Evolutionary conservation across 306 rosid genomes (phyloP), one percentile per base, ranked within the genome.

Genomic region (Herpetospermum pedunculosum): DNA sequence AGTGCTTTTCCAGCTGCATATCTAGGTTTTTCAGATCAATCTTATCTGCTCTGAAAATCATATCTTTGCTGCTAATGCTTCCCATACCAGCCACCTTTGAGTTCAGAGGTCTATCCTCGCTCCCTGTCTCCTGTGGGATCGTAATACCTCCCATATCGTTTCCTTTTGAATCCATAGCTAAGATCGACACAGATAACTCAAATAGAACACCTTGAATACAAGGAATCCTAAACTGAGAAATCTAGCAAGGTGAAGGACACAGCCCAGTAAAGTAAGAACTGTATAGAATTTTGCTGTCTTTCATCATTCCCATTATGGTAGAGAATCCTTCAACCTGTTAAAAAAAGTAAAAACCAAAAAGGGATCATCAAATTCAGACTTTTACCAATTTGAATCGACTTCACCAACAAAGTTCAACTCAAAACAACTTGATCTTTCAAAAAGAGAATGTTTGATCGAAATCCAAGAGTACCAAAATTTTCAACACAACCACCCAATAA

Each of bases 1-100:
- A 77, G 81, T 94, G 98, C 87, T 84, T 94, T 82, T 94, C 98
- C 63, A 94, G 81, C 83, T 94, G 97, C 12, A 90, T 84, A 84
- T 94, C 98, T 81, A 94, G 78, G 83, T 73, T 84, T 82, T 86
- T 89, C 78, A 94, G 84, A 85, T 94, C 98, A 76, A 94, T 88
- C 70, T 54, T 84, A 78, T 94, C 98, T 29, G 98, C 98, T 80
- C 98, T 83, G 83, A 94, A 88, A 34, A 91, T 84, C 97, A 85
- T 89, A 68, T 88, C 96, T 73, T 86, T 94, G 79, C 81, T 82
- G 79, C 91, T 91, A 14, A 81, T 29, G 80, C 83, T 87, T 79
- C 80, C 90, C 25, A 30, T 46, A 14, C 85, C 83, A 74, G 73
- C 82, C 65, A 79, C 62, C 81, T 78, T 82, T n/a, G 87, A 67